Base-by-base conservation (phyloP, 331 rosid genomes). In the Quercus phellos region DNA sequence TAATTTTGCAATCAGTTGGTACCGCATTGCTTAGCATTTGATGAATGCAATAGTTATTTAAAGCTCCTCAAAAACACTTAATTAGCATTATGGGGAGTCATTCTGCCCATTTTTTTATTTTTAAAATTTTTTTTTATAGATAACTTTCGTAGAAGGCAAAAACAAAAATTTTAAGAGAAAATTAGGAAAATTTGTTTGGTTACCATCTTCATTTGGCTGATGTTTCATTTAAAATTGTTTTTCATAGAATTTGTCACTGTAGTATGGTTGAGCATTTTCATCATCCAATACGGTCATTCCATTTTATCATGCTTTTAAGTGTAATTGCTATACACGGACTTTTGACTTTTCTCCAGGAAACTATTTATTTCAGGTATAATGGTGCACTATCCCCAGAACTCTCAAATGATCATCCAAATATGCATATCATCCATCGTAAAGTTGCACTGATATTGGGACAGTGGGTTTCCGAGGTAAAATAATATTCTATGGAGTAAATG, bases 381-480 rank as follows among this genome's bases (percentile, higher is more conserved):
- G 97, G 97, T 63, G 98, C 98, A 56, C 78, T 94, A 82, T 92
- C 97, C 10, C 88, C 61, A 3, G 98, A 94, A 75, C 96, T 94
- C 73, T 89, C 98, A 78, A 92, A 88, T 86, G 95, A 92, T 53
- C 97, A 94, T 87, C 92, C 97, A 81, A 92, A 88, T 83, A 73
- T 87, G 90, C 90, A 88, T 59, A 87, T 94, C 78, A 90, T 94
- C 82, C 96, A 88, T 77, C 96, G 97, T 70, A 94, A 89, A 89
- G 95, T 94, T 82, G 98, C 97, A 56, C 77, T 94, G 64, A 85
- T 94, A 71, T 81, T 94, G 88, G 98, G 98, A 68, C 98, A 94
- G 78, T 94, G 98, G 98, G 98, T 94, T 68, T 94, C 98, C 78
- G 98, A 94, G 97, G 98, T 94, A 91, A 22, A 67, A 24, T 72